Evolutionary conservation across 2,329 filamentous ascomycete genomes (phyloP).

Genomic region (Aspergillus versicolor): DNA sequence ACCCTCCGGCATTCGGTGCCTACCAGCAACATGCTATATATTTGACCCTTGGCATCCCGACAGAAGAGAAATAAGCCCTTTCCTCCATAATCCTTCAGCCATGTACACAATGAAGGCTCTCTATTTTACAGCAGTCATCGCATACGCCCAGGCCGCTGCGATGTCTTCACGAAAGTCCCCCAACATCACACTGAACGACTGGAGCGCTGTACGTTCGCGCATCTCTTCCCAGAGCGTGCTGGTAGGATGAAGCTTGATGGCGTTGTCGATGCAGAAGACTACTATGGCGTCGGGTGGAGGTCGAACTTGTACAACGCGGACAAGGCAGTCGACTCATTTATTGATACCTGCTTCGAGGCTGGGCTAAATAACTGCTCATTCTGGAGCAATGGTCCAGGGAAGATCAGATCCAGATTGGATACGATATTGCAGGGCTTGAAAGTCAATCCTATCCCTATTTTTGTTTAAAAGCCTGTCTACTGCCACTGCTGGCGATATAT

Average conservation of each 20-base stretch:
- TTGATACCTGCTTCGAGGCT: neutral
- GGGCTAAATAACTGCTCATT: neutral
- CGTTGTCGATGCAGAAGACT: conserved; percentile 19
- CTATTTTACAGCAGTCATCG: neutral
- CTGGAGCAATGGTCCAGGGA: neutral
- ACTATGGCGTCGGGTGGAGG: conserved; percentile 18
- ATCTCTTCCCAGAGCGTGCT: conserved; percentile 35
- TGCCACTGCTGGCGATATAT: neutral
- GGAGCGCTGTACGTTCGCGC: conserved; percentile 33
- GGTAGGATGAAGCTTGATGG: conserved; percentile 20
- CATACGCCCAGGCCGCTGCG: neutral
- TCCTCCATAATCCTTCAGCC: too few species aligned
- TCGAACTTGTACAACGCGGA: conserved; percentile 19
- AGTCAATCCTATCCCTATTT: neutral
- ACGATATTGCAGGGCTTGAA: neutral
- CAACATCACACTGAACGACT: neutral
- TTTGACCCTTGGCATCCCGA: too few species aligned
- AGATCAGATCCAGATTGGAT: neutral
- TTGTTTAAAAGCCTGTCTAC: neutral
- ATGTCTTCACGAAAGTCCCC: neutral
- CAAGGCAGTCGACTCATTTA: conserved; percentile 41
- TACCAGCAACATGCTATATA: too few species aligned
- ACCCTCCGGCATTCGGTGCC: too few species aligned
- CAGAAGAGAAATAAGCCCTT: too few species aligned
- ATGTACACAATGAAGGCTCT: neutral